Evolutionary conservation across 2,329 filamentous ascomycete species (phyloP).

Genomic region (Blumeria graminis): DNA sequence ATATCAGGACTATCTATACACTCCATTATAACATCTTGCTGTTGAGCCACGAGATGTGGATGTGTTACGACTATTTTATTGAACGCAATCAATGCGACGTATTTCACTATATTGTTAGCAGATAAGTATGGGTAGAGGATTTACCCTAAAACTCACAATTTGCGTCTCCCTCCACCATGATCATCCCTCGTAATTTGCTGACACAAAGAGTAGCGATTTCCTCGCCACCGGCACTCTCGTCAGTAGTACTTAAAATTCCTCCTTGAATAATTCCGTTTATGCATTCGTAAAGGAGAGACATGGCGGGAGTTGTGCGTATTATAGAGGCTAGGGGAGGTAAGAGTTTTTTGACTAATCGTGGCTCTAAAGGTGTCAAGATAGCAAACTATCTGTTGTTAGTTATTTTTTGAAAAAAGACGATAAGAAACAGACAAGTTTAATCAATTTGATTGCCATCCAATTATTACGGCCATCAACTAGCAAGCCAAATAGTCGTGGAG

Average conservation of each 20-base stretch:
- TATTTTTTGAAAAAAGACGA: slow-evolving; percentile 34
- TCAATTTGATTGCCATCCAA: slow-evolving; percentile 99
- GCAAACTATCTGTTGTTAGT: slow-evolving; percentile 44
- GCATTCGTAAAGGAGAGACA: slow-evolving; percentile 96
- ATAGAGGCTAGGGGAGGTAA: slow-evolving; percentile 76
- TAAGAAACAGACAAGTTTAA: slow-evolving; percentile 50
- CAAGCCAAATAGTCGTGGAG: slow-evolving; percentile 76
- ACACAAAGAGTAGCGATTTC: slow-evolving; percentile 86
- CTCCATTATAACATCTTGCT: slow-evolving; percentile 88
- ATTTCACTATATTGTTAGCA: slow-evolving; percentile 45
- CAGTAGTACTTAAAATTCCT: slow-evolving; percentile 65
- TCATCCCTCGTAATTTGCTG: slow-evolving; percentile 78
- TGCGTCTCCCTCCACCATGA: slow-evolving; percentile 76
- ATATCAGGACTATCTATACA: slow-evolving; percentile 93
- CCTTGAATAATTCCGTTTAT: slow-evolving; percentile 97
- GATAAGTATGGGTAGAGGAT: too few species aligned
- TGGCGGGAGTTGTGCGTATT: slow-evolving; percentile 82
- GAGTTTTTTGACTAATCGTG: slow-evolving; percentile 72
- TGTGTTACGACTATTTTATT: slow-evolving; percentile 85
- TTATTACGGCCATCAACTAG: slow-evolving; percentile 86
- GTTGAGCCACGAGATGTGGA: slow-evolving; percentile 65
- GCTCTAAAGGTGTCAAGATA: slow-evolving; percentile 76
- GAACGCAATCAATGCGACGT: slow-evolving; percentile 83
- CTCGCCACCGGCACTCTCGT: slow-evolving; percentile 59
- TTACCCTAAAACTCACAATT: slow-evolving; percentile 39